Percentiles rank a stretch among this genome's conserved stretches.
Evolutionary conservation across 2,329 filamentous ascomycete genomes (phyloP).

Genomic region (Ophiostoma quercus): DNA sequence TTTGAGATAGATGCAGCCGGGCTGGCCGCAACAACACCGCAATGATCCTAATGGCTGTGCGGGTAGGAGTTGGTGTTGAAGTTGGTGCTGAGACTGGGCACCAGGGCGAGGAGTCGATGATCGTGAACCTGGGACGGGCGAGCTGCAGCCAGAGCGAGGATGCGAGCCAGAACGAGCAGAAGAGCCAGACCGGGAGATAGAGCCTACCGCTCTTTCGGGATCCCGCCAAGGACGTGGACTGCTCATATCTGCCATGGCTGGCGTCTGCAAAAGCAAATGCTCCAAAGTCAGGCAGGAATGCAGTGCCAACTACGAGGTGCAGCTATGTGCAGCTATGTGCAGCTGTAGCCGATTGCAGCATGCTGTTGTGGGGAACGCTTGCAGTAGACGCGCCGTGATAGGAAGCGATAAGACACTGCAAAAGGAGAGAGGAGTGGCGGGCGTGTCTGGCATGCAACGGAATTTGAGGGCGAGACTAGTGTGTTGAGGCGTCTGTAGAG

Average conservation of each 20-base stretch:
- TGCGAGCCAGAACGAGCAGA: background rate
- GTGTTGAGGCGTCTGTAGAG: background rate
- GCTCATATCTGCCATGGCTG: constrained; percentile 22
- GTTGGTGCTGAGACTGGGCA: background rate
- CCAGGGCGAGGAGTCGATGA: constrained; percentile 9
- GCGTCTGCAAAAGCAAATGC: background rate
- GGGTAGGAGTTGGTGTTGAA: constrained; percentile 27
- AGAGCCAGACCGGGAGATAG: background rate
- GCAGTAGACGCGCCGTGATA: background rate
- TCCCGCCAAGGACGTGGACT: constrained; percentile 15
- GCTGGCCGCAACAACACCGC: constrained; percentile 79
- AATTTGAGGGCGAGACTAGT: constrained; percentile 13
- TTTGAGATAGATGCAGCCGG: constrained; percentile 72
- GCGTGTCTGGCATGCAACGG: constrained; percentile 18
- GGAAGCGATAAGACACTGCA: background rate
- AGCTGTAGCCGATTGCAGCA: constrained; percentile 17
- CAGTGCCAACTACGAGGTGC: constrained; percentile 9
- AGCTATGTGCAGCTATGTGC: constrained; percentile 9
- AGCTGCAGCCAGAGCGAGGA: background rate
- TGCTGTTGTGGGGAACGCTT: constrained; percentile 17
- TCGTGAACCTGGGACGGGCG: constrained; percentile 6
- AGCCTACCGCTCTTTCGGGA: constrained; percentile 10
- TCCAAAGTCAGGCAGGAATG: constrained; percentile 22
- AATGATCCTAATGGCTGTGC: constrained; percentile 35
- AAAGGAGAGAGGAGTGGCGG: background rate